Base-by-base conservation (phyloP, 208 protist genomes). In the Trypanosoma cruzi region DNA sequence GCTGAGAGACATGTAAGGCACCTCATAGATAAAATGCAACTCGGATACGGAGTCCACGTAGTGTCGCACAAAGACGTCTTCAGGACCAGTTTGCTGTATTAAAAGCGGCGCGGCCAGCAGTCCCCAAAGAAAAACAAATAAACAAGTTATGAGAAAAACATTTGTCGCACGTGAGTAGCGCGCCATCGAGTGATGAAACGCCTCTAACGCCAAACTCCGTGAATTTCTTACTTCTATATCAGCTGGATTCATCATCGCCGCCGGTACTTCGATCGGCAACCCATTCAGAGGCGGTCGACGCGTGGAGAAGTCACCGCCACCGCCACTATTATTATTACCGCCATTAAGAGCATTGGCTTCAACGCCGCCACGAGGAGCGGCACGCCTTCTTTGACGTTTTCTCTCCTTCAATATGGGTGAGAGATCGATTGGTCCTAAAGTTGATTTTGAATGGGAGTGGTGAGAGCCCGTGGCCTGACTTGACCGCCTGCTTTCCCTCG, bases 1-100 rank as follows among this genome's bases (percentile, higher is more conserved):
- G 32, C 16, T 73, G 16, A 94, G 82, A 2, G 84, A 90, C 32
- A 67, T 56, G 13, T 79, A 71, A 4, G 79, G 74, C 5, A 87
- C 63, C 32, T 77, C 71, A 56, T 94, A 94, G 24, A 94, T 73
- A 7, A 82, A 79, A 46, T 94, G 84, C 52, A 92, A 52, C 56
- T 94, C 82, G n/a, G 80, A 55, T 6, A 89, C 71, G 4, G 89
- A 69, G 69, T 85, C 86, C 5, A 87, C 84, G 55, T 89, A 84
- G 36, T 82, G 64, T 24, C 75, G 72, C 36, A 77, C 70, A 52
- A 91, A 81, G 1, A 60, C 64, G 14, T 84, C 72, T 36, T 78
- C 80, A 13, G 72, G 28, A 55, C 57, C 16, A 37, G 62, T 67
- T 26, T 68, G 40, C 6, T 59, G 73, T 18, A 73, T 52, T 14